Base-by-base conservation (phyloP, 2,329 filamentous ascomycete species). In the Chrysoporthe puriensis region DNA sequence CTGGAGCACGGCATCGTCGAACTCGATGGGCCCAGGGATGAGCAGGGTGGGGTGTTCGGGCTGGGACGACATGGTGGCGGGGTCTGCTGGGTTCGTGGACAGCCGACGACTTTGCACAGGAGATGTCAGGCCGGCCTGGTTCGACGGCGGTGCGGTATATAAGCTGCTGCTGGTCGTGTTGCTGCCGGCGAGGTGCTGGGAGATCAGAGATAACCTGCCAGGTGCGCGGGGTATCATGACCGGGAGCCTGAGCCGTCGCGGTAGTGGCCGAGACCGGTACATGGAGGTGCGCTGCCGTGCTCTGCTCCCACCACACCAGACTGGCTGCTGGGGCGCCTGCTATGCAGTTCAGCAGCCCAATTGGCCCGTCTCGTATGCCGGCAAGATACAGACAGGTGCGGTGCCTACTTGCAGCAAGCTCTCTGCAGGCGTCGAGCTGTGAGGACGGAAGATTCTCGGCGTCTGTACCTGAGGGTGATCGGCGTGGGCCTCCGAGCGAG, bases 21-120 rank as follows among this genome's bases (percentile, higher is more conserved):
- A 97, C 83, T 98, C 95, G 79, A 98, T 97, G 76, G 96, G 96
- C 71, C 96, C 96, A 62, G 96, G 96, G 77, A 99, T 98, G 82
- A 99, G 89, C 81, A 99, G 85, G 66, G 95, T 90, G 56, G 88
- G 81, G 76, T 90, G 88, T 62, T 83, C 79, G 66, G 86, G 83
- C 74, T 90, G 88, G 69, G 83, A 84, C 73, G 87, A 89, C 88
- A 90, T 90, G 64, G 76, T 83, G 76, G 72, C 59, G 60, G 73
- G 71, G 32, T 70, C 68, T 43, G 73, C 72, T 11, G 74, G 73
- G 46, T 59, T 64, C 46, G 62, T 48, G 2, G 76, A 76, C 48
- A 78, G 70, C 46, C 66, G 73, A 71, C 77, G 76, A 13, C 63
- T 71, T 56, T 75, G 75, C 42, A 63, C 70, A 72, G 74, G 69